A percentile compares a stretch with the other conserved stretches of the same genome.
Evolutionary conservation across 2,329 filamentous ascomycete genomes (phyloP).

Genomic region (Pyrenophora tritici-repentis): DNA sequence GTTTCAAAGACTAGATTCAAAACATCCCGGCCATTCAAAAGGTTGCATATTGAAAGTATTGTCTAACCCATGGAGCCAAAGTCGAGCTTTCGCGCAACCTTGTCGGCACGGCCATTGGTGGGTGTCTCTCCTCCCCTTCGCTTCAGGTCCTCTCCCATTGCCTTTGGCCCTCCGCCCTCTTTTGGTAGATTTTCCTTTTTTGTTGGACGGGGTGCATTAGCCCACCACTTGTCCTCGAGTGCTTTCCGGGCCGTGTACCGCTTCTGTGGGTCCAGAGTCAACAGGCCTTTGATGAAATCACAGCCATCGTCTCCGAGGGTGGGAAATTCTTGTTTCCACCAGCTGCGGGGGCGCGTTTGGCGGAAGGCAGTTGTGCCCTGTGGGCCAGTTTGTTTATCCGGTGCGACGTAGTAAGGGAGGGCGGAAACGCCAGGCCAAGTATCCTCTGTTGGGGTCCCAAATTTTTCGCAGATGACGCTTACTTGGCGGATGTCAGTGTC

Average conservation of each 20-base stretch:
- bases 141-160: conserved; percentile 82
- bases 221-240: conserved; percentile 86
- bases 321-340: conserved; percentile 77
- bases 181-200: conserved; percentile 83
- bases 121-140: conserved; percentile 70
- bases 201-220: conserved; percentile 79
- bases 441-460: conserved; percentile 90
- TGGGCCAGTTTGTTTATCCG: conserved; percentile 49
- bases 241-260: conserved; percentile 77
- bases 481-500: conserved; percentile 87
- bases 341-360: conserved; percentile 69
- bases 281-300: conserved; percentile 83
- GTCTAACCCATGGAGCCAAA: conserved; percentile 29
- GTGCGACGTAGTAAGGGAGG: conserved; percentile 78
- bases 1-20: no score
- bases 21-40: no score
- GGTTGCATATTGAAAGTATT: no score
- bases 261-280: conserved; percentile 84
- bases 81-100: conserved; percentile 76
- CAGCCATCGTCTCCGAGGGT: conserved; percentile 82
- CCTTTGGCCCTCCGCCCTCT: conserved; percentile 68
- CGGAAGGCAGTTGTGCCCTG: conserved; percentile 47
- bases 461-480: conserved; percentile 77
- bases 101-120: conserved; percentile 64
- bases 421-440: conserved; percentile 92